Base-by-base conservation (phyloP, 169 alveolate genomes). In the Plasmodium relictum region DNA sequence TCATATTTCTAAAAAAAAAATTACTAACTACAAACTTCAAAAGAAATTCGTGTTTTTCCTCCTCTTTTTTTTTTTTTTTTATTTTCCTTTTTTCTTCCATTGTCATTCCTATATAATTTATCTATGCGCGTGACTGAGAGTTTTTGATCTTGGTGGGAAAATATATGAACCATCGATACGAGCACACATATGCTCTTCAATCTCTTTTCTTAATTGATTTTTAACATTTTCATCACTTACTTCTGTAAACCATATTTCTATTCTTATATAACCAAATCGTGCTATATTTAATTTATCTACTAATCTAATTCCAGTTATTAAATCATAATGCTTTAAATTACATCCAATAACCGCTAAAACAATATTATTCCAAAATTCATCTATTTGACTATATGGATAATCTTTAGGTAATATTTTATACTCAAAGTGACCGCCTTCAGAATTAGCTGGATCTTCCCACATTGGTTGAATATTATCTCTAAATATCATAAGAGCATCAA, bases 381-480 rank as follows among this genome's bases (percentile, higher is more conserved):
- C 97, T 37, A 95, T 89, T 63, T 83, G 91, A 12, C 94, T 74
- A 52, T 88, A 95, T 58, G 87, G 87, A 4, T 93, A 95, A 20
- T 94, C 96, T 58, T 91, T 65, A 6, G 95, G 97, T 72, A 92
- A 87, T 80, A 95, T 93, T 63, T 96, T 88, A 91, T 94, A 95
- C 62, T 94, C 96, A 73, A 95, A 93, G 83, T 95, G 97, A 9
- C 97, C 97, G 20, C 97, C 97, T 56, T 88, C 95, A 72, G 93
- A 65, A 73, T 95, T 95, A 93, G 95, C 88, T 37, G 95, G 95
- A 44, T 95, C 97, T 63, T 95, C 97, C 97, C 97, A 95, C 97
- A 95, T 95, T 18, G 97, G 97, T 59, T 95, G 95, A 16, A 95
- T 93, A 65, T 94, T 96, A 42, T 95, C 96, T 69, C 96, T 93